phyloP scores from a whole-genome alignment of 192 early-diverging fungal genomes.

The Radiomyces spectabilis region DNA sequence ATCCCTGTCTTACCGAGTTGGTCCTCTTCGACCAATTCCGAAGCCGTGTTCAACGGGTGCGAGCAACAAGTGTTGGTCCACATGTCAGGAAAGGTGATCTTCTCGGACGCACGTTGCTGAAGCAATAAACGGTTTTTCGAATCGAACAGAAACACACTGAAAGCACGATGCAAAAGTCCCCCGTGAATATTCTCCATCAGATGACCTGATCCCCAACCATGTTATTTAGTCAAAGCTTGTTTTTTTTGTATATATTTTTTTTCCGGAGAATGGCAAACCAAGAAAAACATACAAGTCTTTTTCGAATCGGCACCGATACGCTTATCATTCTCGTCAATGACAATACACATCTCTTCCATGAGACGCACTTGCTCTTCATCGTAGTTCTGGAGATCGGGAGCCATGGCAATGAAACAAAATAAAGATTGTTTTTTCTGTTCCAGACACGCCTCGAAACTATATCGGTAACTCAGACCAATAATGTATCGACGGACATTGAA shows the following conservation, averaged over 20 bases:
- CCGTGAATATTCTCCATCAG: conserved; percentile 90
- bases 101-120: conserved; percentile 92
- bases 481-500: too few relatives aligned
- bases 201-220: conserved; percentile 81
- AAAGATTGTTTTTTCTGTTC: too few relatives aligned
- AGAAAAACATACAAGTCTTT: conserved; percentile 71
- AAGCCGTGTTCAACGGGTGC: conserved; percentile 78
- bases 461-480: too few relatives aligned
- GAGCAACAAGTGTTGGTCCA: conserved; percentile 99
- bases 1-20: conserved; percentile 47
- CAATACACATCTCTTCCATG: conserved; percentile 97
- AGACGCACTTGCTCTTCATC: conserved; percentile 85
- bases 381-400: conserved; percentile 52
- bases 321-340: conserved; percentile 82
- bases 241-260: neutral
- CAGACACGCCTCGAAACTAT: too few relatives aligned
- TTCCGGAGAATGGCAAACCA: too few relatives aligned
- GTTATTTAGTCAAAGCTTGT: neutral
- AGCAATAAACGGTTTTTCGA: conserved; percentile 76
- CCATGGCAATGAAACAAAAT: conserved; percentile 18
- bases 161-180: conserved; percentile 91
- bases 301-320: conserved; percentile 82
- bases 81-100: conserved; percentile 96
- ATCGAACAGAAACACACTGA: conserved; percentile 95
- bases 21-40: conserved; percentile 72